phyloP scores from a whole-genome alignment of 2,329 filamentous ascomycete species.

The Hymenotorrendiella dingleyae region DNA sequence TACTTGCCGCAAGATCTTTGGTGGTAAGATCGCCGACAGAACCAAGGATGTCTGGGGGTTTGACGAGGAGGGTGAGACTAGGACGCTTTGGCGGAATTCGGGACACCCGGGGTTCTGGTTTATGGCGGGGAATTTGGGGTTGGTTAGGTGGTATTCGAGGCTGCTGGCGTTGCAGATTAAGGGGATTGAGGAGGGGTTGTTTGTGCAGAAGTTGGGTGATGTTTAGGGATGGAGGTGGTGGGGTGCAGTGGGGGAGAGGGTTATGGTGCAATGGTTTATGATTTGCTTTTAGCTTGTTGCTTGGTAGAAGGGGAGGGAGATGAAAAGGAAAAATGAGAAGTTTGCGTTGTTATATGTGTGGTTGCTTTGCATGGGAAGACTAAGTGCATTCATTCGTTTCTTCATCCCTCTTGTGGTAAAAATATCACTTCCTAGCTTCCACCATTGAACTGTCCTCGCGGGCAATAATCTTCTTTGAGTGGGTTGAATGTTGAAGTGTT shows the following conservation, averaged over 20 bases:
- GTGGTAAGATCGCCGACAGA: slow-evolving; percentile 43
- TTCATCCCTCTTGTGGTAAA: too few relatives aligned
- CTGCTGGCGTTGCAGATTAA: slow-evolving; percentile 45
- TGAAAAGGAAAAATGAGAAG: too few relatives aligned
- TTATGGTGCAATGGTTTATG: too few relatives aligned
- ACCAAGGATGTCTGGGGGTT: slow-evolving; percentile 45
- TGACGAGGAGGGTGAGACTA: slow-evolving; percentile 42
- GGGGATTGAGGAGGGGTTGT: slow-evolving; percentile 36
- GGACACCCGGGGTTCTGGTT: slow-evolving; percentile 47
- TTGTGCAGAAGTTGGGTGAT: slow-evolving; percentile 19
- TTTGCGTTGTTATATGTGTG: too few relatives aligned
- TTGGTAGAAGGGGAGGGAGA: too few relatives aligned
- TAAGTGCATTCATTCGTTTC: too few relatives aligned
- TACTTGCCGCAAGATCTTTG: slow-evolving; percentile 43
- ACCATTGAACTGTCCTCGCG: too few relatives aligned
- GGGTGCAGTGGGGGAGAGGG: not conserved
- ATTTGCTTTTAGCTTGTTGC: too few relatives aligned
- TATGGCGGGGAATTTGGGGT: slow-evolving; percentile 44
- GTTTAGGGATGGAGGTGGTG: not conserved
- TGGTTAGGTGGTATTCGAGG: slow-evolving; percentile 42
- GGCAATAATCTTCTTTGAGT: too few relatives aligned
- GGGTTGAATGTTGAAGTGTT: too few relatives aligned
- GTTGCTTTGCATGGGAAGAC: too few relatives aligned
- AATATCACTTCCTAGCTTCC: too few relatives aligned
- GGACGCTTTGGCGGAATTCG: slow-evolving; percentile 41